Conservation (phyloP, 169 alveolate genomes). For the Plasmodium relictum region DNA sequence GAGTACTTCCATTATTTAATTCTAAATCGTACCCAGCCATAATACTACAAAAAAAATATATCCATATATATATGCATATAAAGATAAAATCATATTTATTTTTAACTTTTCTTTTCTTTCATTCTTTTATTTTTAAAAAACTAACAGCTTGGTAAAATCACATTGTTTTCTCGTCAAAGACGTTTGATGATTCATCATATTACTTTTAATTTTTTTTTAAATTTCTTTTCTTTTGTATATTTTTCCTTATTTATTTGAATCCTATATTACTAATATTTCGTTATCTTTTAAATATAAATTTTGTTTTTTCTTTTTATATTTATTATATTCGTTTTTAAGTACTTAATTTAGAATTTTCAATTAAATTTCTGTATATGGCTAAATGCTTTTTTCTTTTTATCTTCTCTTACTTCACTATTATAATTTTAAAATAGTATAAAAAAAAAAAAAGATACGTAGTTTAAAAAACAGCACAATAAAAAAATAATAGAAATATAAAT, state of each 20-base stretch:
- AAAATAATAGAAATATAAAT: too few species aligned
- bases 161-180: conserved; percentile 82
- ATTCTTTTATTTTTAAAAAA: conserved; percentile 18
- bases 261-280: too few species aligned
- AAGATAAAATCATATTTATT: not conserved
- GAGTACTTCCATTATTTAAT: conserved; percentile 86
- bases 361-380: too few species aligned
- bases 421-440: too few species aligned
- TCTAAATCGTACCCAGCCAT: conserved; percentile 89
- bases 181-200: conserved; percentile 66
- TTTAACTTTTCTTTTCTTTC: not conserved
- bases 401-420: too few species aligned
- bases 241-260: not conserved
- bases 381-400: too few species aligned
- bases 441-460: too few species aligned
- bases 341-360: too few species aligned
- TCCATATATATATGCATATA: not conserved
- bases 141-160: conserved; percentile 88
- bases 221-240: conserved; percentile 15
- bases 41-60: conserved; percentile 56
- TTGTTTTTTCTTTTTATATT: too few species aligned
- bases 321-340: too few species aligned
- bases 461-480: too few species aligned
- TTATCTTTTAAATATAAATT: too few species aligned
- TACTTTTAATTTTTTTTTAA: not conserved